Conservation (phyloP, 306 rosid genomes). For the Neltuma alba region DNA sequence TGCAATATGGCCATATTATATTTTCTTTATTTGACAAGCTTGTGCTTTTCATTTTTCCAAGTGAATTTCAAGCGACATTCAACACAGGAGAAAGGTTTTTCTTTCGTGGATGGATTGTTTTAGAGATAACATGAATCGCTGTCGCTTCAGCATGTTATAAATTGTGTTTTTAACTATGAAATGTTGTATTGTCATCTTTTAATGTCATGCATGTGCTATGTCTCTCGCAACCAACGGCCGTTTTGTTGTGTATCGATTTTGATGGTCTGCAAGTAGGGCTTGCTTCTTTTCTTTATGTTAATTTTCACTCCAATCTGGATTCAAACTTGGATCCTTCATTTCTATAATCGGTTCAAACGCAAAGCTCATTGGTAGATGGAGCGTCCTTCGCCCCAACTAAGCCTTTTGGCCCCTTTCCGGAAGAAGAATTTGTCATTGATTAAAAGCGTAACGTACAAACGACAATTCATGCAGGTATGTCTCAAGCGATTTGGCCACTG, state of each 20-base stretch:
- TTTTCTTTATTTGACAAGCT: background rate
- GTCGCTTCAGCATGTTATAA: conserved; percentile 26
- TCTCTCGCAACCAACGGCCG: background rate
- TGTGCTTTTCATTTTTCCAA: conserved; percentile 17
- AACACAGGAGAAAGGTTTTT: background rate
- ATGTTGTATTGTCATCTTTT: background rate
- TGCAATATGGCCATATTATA: conserved; percentile 20
- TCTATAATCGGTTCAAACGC: background rate
- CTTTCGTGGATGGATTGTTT: background rate
- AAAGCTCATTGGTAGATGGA: background rate
- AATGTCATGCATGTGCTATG: conserved; percentile 3
- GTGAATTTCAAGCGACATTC: background rate
- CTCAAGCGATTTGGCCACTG: conserved; percentile 83
- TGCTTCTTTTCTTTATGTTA: background rate
- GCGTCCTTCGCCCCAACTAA: background rate
- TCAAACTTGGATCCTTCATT: background rate
- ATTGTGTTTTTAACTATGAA: conserved; percentile 19
- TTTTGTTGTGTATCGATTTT: background rate
- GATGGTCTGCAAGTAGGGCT: background rate
- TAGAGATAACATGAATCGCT: background rate
- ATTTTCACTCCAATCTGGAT: background rate
- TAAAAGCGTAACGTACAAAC: conserved; percentile 4
- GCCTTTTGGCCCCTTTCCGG: background rate
- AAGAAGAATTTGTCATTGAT: conserved; percentile 25
- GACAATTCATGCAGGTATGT: conserved; percentile 63